Base-by-base conservation (phyloP, 202 grass and related monocot genomes). In the Cymbopogon flexuosus region DNA sequence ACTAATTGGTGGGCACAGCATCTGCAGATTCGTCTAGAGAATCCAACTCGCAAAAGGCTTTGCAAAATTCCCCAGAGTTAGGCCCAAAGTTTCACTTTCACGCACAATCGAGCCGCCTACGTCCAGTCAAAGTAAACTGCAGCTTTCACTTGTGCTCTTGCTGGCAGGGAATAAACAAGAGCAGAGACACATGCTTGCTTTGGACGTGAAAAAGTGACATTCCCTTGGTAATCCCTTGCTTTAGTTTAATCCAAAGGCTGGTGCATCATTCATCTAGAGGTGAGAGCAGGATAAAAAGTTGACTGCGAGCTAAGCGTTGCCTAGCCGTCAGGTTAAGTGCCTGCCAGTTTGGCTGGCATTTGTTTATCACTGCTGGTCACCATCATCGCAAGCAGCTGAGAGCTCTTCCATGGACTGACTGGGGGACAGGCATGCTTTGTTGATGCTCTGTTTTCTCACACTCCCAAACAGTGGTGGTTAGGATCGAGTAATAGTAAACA, bases 11-110 rank as follows among this genome's bases (percentile, higher is more conserved):
- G 83, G 78, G 60, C 73, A 73, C 23, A 89, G 66, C 87, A 85
- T 78, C 87, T 85, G 67, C 73, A 78, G 87, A 82, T 89, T 89
- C 87, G 83, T 89, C 83, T 89, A 19, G 83, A 85, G 79, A 89
- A 89, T 82, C 83, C 65, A 73, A 85, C 87, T 75, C 15, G 47
- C 70, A 63, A 78, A 89, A 82, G 77, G 87, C 82, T 81, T 81
- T 21, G 37, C 36, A 78, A 73, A 78, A 85, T 89, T 85, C 77
- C 82, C 72, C 66, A 21, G 78, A 82, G 83, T 85, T 85, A 85
- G 78, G 83, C 61, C 87, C 83, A 86, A 89, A 89, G 78, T 89
- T 77, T 73, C 83, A 82, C 73, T 89, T 82, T 86, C 83, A 86
- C 73, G 83, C 83, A 21, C 78, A 68, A 46, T 31, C 65, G 33